Conservation (phyloP, 2,329 filamentous ascomycete species). For the Monilinia vaccinii-corymbosi region DNA sequence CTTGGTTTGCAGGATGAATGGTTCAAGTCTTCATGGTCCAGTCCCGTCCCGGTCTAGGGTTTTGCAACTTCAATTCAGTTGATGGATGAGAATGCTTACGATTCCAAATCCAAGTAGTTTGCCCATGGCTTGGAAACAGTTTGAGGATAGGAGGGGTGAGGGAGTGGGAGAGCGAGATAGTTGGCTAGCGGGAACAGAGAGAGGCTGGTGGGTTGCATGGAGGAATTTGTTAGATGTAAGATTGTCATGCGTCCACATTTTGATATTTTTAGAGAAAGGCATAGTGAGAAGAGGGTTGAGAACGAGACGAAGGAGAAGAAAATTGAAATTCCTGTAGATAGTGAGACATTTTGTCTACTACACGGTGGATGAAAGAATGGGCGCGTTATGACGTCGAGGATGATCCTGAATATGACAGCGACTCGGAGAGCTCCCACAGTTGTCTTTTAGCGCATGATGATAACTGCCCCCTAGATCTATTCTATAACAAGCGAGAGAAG, state of each 20-base stretch:
- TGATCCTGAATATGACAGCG: too few relatives aligned
- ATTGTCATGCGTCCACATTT: constrained; percentile 55
- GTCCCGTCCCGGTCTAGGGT: neutral
- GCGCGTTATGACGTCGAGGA: too few relatives aligned
- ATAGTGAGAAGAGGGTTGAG: constrained; percentile 43
- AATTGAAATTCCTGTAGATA: neutral
- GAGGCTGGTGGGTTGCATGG: constrained; percentile 56
- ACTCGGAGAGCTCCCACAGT: too few relatives aligned
- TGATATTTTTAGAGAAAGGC: constrained; percentile 52
- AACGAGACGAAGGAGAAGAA: neutral
- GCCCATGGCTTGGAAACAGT: constrained; percentile 54
- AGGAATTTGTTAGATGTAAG: constrained; percentile 62
- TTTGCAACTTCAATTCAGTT: constrained; percentile 51
- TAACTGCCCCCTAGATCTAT: too few relatives aligned
- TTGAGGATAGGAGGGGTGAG: constrained; percentile 39
- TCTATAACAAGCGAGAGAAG: too few relatives aligned
- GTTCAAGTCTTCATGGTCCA: neutral
- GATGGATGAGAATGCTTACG: constrained; percentile 63
- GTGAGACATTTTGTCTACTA: too few relatives aligned
- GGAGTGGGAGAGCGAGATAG: constrained; percentile 36
- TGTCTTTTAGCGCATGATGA: too few relatives aligned
- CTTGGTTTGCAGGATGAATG: neutral
- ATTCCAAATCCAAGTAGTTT: constrained; percentile 59
- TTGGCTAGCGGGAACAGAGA: constrained; percentile 48
- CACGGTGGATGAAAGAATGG: too few relatives aligned